Base-by-base conservation (phyloP, 2,329 filamentous ascomycete genomes). In the Sporothrix inflata region DNA sequence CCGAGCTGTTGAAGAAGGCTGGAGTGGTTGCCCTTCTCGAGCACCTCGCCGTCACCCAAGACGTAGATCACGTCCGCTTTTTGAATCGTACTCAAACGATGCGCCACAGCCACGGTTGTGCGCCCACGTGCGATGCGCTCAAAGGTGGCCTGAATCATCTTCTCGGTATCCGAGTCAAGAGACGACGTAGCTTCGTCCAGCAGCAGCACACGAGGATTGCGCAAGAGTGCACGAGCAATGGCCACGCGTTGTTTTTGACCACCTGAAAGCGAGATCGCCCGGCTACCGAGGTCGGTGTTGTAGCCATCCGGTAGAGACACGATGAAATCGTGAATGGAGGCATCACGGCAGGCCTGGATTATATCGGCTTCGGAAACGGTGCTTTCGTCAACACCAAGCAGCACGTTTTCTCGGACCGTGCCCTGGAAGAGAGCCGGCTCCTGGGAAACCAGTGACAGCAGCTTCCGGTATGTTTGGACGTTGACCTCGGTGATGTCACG, bases 51-150 rank as follows among this genome's bases (percentile, higher is more conserved):
- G 73, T 90, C 86, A 12, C 91, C 91, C 65, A 96, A 88, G 0
- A 95, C 92, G 76, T 92, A 93, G 55, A 94, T 94, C n/a, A 73
- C 55, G 14, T 76, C 74, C 12, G 75, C 75, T 12, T 73, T 71
- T 40, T 74, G 72, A 11, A 76, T 74, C 0, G 75, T 76, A 34
- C 73, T 74, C 9, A 94, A 83, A 14, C 92, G 85, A 79, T 94
- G 93, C 0, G 92, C 92, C 11, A 95, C 91, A 4, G 91, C 91
- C 3, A 95, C 84, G 73, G 92, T 92, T 1, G 92, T 89, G 6
- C 86, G 82, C 1, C 86, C 86, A 72, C 84, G 83, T 1, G 84
- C 85, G 0, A 88, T 88, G 63, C 83, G 84, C 82, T 93, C 90
- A 77, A 94, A 88, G 0, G 91, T 91, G 0, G 82, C 84, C 79